Percentiles rank a stretch among this genome's conserved stretches.
These are phyloP conservation scores for Cymbopogon flexuosus DNA, from an alignment of 202 grass and related monocot species.

Conservation along the genomic window DNA sequence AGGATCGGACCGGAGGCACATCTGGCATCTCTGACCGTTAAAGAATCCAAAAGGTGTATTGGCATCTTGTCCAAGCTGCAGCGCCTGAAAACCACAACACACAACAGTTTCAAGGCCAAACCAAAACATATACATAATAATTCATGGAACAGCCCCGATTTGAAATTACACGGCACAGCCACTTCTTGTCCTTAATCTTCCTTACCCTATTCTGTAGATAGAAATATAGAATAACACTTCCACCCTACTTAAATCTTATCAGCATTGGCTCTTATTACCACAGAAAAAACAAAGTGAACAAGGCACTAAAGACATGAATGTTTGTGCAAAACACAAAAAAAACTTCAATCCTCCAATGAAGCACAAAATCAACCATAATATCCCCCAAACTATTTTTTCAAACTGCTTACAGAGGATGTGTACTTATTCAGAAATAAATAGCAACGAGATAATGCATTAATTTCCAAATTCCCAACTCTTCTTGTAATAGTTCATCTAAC, in stretches of 20 bases:
- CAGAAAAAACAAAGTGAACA: background rate
- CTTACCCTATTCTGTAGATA: background rate
- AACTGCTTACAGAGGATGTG: too few relatives aligned
- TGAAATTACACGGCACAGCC: background rate
- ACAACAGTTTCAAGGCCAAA: background rate
- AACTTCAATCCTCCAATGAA: too few relatives aligned
- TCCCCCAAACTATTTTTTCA: too few relatives aligned
- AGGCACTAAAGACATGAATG: background rate
- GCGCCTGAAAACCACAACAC: constrained; percentile 46
- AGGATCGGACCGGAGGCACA: constrained; percentile 88
- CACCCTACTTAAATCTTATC: background rate
- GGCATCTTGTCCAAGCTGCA: constrained; percentile 87
- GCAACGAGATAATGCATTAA: background rate
- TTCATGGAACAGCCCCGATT: background rate
- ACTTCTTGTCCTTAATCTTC: background rate
- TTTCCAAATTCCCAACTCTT: background rate
- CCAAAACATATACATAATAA: background rate
- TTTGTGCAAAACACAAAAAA: background rate
- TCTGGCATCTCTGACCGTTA: constrained; percentile 90
- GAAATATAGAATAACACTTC: background rate
- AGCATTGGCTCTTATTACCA: background rate
- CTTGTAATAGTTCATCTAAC: background rate
- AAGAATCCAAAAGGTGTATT: constrained; percentile 64
- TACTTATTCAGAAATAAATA: background rate
- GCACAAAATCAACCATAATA: too few relatives aligned